phyloP scores from a whole-genome alignment of 2,329 filamentous ascomycete genomes.

The Thyridium curvatum region DNA sequence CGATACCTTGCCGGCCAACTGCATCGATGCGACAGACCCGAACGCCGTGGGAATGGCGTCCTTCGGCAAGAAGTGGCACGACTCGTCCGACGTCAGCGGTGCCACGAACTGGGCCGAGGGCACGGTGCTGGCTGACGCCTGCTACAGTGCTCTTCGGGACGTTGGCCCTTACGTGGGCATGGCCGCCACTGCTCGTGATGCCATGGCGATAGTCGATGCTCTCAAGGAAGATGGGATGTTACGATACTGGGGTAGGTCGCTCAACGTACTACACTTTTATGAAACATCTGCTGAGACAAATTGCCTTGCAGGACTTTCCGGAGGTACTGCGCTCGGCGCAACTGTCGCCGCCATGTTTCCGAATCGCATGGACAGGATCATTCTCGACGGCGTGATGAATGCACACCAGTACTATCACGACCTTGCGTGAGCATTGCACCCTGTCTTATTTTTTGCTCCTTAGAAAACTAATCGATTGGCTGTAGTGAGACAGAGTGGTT shows the following conservation, averaged over 20 bases:
- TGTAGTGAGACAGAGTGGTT: no score
- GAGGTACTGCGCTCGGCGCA: constrained; percentile 29
- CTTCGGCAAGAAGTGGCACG: constrained; percentile 5
- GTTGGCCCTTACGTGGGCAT: constrained; percentile 32
- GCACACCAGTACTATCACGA: constrained; percentile 29
- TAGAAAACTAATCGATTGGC: no score
- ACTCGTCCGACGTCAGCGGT: constrained; percentile 12
- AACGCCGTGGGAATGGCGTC: not conserved
- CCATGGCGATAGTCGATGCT: constrained; percentile 36
- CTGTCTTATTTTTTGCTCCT: no score
- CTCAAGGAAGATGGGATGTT: constrained; percentile 31
- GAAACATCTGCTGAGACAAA: not conserved
- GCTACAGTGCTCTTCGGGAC: constrained; percentile 13
- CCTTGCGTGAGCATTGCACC: no score
- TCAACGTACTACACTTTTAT: not conserved
- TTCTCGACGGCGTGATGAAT: constrained; percentile 25
- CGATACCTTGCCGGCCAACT: no score
- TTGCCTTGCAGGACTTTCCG: constrained; percentile 24
- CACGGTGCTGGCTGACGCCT: constrained; percentile 12
- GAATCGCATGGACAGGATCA: constrained; percentile 24
- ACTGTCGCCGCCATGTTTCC: constrained; percentile 34
- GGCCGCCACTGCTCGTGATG: constrained; percentile 34
- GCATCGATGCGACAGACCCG: no score
- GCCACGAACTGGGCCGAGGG: constrained; percentile 15
- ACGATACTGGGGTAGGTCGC: constrained; percentile 27